phyloP scores from a whole-genome alignment of 257 asterid genomes.

The Linderniella brevidens region DNA sequence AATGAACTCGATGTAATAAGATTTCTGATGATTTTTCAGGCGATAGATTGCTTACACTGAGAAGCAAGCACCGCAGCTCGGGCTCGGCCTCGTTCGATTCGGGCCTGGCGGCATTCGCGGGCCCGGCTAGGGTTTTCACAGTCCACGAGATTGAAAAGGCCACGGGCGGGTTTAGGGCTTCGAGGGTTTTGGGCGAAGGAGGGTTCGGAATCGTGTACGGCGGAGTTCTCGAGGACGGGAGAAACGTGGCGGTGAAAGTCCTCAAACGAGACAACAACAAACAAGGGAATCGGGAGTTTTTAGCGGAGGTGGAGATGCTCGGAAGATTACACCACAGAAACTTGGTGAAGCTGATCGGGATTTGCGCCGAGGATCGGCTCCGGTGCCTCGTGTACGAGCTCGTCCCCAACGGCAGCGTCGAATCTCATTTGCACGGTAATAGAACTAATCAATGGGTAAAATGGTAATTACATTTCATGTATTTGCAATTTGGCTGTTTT shows the following conservation, averaged over 20 bases:
- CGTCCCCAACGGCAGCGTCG: conserved; percentile 54
- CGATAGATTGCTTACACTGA: conserved; percentile 21
- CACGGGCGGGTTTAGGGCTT: conserved; percentile 59
- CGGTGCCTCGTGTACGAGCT: conserved; percentile 58
- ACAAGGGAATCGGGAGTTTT: conserved; percentile 82
- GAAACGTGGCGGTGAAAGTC: conserved; percentile 60
- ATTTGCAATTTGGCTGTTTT: too few species aligned
- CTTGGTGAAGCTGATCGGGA: conserved; percentile 56
- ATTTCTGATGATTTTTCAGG: too few species aligned
- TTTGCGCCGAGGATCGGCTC: conserved; percentile 42
- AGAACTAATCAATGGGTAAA: too few species aligned
- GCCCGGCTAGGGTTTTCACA: conserved; percentile 64
- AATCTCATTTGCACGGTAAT: conserved; percentile 94
- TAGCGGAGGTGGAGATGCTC: conserved; percentile 96
- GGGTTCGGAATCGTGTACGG: conserved; percentile 87
- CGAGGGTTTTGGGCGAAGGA: conserved; percentile 77
- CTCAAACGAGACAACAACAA: too few species aligned
- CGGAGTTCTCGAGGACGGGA: conserved; percentile 72
- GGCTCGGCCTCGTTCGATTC: conserved; percentile 59
- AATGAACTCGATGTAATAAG: too few species aligned
- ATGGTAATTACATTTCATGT: too few species aligned
- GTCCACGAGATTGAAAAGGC: conserved; percentile 61
- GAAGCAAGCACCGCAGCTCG: conserved; percentile 59
- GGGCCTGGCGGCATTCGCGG: conserved; percentile 62
- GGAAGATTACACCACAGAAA: conserved; percentile 62